Evolutionary conservation across 2,329 filamentous ascomycete species (phyloP), one percentile per base, ranked within the genome.

Genomic region (Talaromyces sp.): DNA sequence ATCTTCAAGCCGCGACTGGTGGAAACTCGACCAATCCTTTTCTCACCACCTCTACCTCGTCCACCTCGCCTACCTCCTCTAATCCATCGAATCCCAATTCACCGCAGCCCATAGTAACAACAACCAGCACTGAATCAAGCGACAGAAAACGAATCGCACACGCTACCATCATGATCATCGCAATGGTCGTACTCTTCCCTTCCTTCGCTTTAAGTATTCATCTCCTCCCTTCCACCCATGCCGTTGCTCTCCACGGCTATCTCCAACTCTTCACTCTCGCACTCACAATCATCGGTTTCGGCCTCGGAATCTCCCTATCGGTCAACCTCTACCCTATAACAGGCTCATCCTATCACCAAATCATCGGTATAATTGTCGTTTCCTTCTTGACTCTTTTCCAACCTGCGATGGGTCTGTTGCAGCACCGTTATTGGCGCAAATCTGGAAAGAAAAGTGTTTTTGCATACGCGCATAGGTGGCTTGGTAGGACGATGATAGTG

Each of bases 361-460:
- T 85, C 67, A 84, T 87, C 60, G 85, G 85, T n/a, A 78, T 84
- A 7, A 71, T 85, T 13, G 77, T 85, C 3, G 74, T 87, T 43
- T 73, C 74, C 0, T 67, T 77, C 6, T 72, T 90, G 1, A 78
- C 90, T 2, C 76, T 87, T 11, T 83, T 88, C 68, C 83, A 85
- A 67, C 85, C 84, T 0, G 71, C 81, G 2, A 75, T 85, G 39
- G 85, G 85, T 3, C 70, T 79, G 16, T 65, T 84, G 2, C 85
- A 87, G 67, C 85, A 87, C 68, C 66, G 74, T 3, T 69, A 82
- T 47, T 87, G 81, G 76, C 81, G 81, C 61, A 82, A 79, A 67
- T 77, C 78, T 14, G 76, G 77, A 8, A 72, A 72, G 14, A 81
- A 82, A 39, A 82, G 80, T 1, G 67, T 78, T 7, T 82, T 80